Percentiles rank a stretch among this genome's conserved stretches.
Conservation (phyloP, 108 stramenopile species). For the Cyclotella kingstonii region DNA sequence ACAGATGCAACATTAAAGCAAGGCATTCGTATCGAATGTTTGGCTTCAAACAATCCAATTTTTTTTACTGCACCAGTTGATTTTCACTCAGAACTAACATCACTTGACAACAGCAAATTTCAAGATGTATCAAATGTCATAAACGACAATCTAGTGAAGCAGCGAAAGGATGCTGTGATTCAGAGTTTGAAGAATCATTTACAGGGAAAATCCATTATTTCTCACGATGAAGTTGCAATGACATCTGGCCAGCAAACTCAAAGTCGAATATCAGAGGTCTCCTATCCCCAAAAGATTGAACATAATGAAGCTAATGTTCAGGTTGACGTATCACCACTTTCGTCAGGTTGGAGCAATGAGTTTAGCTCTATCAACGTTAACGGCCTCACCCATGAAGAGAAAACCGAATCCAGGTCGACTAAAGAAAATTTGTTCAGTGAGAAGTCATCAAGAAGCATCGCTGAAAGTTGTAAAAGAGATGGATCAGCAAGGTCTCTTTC, state of each 20-base stretch:
- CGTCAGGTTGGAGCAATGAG: too few species aligned
- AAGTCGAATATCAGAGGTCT: not conserved
- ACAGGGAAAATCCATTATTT: not conserved
- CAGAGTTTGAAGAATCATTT: constrained; percentile 9
- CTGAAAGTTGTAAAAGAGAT: too few species aligned
- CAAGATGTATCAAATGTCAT: not conserved
- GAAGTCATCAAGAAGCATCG: too few species aligned
- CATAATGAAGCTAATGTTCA: not conserved
- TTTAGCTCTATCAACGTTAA: too few species aligned
- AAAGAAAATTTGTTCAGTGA: too few species aligned
- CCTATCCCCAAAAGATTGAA: not conserved
- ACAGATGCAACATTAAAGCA: too few species aligned
- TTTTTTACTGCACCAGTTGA: too few species aligned
- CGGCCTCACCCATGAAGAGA: too few species aligned
- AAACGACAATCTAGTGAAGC: not conserved
- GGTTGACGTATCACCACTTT: not conserved
- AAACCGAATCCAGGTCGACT: too few species aligned
- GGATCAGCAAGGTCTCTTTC: too few species aligned
- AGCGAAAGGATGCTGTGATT: not conserved
- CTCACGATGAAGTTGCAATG: not conserved
- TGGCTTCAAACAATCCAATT: too few species aligned
- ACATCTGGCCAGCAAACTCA: not conserved
- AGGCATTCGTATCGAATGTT: too few species aligned
- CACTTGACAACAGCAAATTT: not conserved
- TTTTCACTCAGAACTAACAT: not conserved